phyloP scores from a whole-genome alignment of 163 green algal genomes.

The Coccomyxa subellipsoidea region DNA sequence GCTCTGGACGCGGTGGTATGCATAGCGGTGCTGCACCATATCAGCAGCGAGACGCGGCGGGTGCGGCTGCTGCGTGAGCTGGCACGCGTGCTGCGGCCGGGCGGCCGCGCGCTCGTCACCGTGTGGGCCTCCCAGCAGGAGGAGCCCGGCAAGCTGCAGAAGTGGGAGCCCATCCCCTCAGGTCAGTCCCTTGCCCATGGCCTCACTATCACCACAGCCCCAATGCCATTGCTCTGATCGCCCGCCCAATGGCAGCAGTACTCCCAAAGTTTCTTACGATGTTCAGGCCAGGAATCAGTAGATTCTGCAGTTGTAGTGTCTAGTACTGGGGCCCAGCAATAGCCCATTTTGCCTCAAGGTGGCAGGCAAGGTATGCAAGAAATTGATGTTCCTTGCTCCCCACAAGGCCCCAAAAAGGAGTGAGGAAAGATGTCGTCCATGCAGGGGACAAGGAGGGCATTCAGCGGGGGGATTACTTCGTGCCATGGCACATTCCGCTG shows the following conservation, averaged over 20 bases:
- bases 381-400: too few species aligned
- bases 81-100: slow-evolving; percentile 52
- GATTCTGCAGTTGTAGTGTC: too few species aligned
- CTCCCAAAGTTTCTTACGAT: too few species aligned
- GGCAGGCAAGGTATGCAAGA: too few species aligned
- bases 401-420: too few species aligned
- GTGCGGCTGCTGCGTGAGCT: slow-evolving; percentile 46
- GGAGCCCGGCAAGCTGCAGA: slow-evolving; percentile 72
- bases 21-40: slow-evolving; percentile 88
- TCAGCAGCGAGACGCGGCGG: slow-evolving; percentile 68
- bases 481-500: slow-evolving; percentile 95
- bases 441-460: background rate
- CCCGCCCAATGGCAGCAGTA: too few species aligned
- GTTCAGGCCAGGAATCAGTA: too few species aligned
- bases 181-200: background rate
- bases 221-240: too few species aligned
- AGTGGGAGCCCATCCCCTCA: slow-evolving; percentile 72
- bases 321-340: too few species aligned
- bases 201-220: too few species aligned
- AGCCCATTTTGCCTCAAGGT: too few species aligned
- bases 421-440: too few species aligned
- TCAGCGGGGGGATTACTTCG: slow-evolving; percentile 79
- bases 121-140: slow-evolving; percentile 92
- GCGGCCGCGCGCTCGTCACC: slow-evolving; percentile 84
- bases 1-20: background rate